These are phyloP conservation scores for Boletus subparvulus DNA, from an alignment of 768 basidiomycete genomes.

Conservation along the genomic window DNA sequence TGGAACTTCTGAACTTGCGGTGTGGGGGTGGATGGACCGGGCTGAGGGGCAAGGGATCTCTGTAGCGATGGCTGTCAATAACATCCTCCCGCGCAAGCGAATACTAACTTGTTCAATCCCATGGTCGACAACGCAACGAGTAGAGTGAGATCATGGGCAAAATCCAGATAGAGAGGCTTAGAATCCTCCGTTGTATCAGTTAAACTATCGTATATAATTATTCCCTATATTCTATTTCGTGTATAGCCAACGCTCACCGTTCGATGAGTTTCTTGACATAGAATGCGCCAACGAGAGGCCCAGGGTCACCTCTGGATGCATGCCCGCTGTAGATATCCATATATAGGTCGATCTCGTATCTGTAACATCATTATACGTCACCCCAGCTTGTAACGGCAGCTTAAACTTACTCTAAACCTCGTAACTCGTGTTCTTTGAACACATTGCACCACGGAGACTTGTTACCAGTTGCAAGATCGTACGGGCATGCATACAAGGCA, in stretches of 20 bases:
- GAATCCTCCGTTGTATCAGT: conserved; percentile 31
- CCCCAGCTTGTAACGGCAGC: background rate
- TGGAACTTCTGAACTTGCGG: conserved; percentile 39
- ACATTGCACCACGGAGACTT: conserved; percentile 41
- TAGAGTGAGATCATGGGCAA: conserved; percentile 41
- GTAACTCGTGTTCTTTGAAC: conserved; percentile 36
- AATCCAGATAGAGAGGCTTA: conserved; percentile 39
- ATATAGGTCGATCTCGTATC: conserved; percentile 39
- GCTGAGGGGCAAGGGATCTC: conserved; percentile 33
- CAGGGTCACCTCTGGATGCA: conserved; percentile 27
- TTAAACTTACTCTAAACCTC: conserved; percentile 35
- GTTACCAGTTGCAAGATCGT: conserved; percentile 37
- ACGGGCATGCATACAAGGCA: conserved; percentile 44
- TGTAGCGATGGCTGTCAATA: conserved; percentile 7
- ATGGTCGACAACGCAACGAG: conserved; percentile 39
- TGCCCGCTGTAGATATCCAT: conserved; percentile 37
- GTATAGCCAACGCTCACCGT: conserved; percentile 21
- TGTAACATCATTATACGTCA: background rate
- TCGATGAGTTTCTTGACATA: conserved; percentile 41
- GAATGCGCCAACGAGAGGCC: conserved; percentile 37
- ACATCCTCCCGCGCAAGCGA: background rate
- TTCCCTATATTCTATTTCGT: background rate
- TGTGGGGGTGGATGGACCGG: conserved; percentile 22
- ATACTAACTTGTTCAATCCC: conserved; percentile 36
- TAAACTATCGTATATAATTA: conserved; percentile 22